These are phyloP conservation scores for Vitis hybrid DNA, from an alignment of 177 flowering plant genomes.

Conservation along the genomic window DNA sequence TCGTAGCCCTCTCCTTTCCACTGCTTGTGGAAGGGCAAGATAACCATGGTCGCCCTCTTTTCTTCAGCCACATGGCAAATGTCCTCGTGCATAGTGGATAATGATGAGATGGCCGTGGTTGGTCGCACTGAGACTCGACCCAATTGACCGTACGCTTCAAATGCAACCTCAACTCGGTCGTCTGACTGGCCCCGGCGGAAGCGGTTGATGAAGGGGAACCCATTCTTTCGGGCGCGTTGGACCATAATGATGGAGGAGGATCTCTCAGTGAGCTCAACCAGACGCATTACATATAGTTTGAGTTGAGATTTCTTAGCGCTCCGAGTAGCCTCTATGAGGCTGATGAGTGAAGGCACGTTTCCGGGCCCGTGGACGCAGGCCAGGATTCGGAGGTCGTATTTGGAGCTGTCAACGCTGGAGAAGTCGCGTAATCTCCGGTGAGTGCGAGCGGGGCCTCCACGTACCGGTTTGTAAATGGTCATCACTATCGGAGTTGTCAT, in stretches of 20 bases:
- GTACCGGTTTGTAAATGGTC: slow-evolving; percentile 59
- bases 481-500: slow-evolving; percentile 68
- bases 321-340: slow-evolving; percentile 54
- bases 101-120: slow-evolving; percentile 49
- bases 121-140: slow-evolving; percentile 51
- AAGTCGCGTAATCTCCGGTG: slow-evolving; percentile 27
- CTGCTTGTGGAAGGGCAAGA: slow-evolving; percentile 63
- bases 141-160: slow-evolving; percentile 51
- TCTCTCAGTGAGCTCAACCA: slow-evolving; percentile 76
- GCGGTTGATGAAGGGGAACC: slow-evolving; percentile 47
- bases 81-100: slow-evolving; percentile 75
- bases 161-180: slow-evolving; percentile 42
- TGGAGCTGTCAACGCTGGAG: slow-evolving; percentile 6
- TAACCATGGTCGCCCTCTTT: slow-evolving; percentile 52
- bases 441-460: slow-evolving; percentile 16
- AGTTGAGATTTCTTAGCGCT: slow-evolving; percentile 36
- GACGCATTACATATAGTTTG: slow-evolving; percentile 68
- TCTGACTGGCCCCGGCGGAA: slow-evolving; percentile 22
- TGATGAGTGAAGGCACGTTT: slow-evolving; percentile 57
- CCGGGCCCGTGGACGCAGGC: slow-evolving; percentile 65
- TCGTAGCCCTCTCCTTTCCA: slow-evolving; percentile 31
- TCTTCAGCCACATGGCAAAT: slow-evolving; percentile 56
- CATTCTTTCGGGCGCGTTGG: slow-evolving; percentile 55
- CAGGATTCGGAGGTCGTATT: slow-evolving; percentile 53
- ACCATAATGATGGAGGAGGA: slow-evolving; percentile 74